Base-by-base conservation (phyloP, 345 rosid species). In the Geranium brycei region DNA sequence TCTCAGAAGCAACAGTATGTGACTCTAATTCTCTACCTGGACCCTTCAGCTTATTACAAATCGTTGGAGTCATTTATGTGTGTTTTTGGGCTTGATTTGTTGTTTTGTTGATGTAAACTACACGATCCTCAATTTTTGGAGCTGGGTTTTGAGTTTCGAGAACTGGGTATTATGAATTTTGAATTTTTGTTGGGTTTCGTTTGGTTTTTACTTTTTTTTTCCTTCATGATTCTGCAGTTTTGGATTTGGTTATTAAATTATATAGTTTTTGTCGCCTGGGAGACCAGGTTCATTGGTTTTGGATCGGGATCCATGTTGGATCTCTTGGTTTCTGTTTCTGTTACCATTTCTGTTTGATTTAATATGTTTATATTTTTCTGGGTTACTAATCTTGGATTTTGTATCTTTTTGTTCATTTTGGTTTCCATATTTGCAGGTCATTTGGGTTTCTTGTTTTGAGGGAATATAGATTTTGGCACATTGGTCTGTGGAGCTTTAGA, bases 241-340 rank as follows among this genome's bases (percentile, higher is more conserved):
- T 51, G 35, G 51, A 31, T 62, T 67, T 64, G 41, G 41, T 38
- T 63, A 16, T 73, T 67, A 19, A 65, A 67, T 35, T 68, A 32
- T 53, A 23, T 59, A 12, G 51, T 68, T 73, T 58, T 77, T 38
- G 64, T 64, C 75, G 51, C 16, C 59, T 47, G 70, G 72, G 31
- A 71, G 89, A 69, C 80, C 72, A 81, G 83, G 75, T 89, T 87
- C 96, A 82, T 73, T 77, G 85, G 71, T 73, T 77, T 63, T 79
- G 75, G 83, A 76, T 86, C 75, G 96, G 91, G 93, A 92, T 89
- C 93, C 78, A 78, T 86, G 87, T 79, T 83, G 82, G 91, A 82
- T 92, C 77, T 82, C 76, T 77, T 80, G 81, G 74, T 67, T 79
- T 81, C 28, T 66, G 57, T 60, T 64, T 17, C n/a, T n/a, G n/a